Evolutionary conservation across 768 basidiomycete genomes (phyloP).

Genomic region (Serendipita vermifera): DNA sequence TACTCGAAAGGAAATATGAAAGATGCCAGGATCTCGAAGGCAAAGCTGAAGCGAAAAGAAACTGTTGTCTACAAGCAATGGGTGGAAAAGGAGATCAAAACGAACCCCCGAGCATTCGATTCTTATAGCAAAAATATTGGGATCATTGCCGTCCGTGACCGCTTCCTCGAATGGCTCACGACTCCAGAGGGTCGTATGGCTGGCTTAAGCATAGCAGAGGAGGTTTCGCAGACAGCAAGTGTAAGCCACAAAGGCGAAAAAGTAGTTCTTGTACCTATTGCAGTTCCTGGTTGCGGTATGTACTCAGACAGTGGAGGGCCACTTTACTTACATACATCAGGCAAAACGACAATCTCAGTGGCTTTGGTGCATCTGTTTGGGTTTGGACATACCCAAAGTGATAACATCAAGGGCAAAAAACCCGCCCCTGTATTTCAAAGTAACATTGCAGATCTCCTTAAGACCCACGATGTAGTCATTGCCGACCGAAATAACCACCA

Average conservation of each 20-base stretch:
- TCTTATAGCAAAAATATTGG: constrained; percentile 60
- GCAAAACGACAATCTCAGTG: constrained; percentile 77
- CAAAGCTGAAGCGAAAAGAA: constrained; percentile 63
- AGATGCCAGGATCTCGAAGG: constrained; percentile 37
- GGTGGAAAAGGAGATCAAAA: constrained; percentile 64
- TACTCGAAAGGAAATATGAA: constrained; percentile 24
- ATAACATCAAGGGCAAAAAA: constrained; percentile 73
- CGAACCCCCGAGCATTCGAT: constrained; percentile 45
- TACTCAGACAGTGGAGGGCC: constrained; percentile 14
- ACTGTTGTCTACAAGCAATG: constrained; percentile 69
- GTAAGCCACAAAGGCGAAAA: constrained; percentile 27
- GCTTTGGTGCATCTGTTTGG: constrained; percentile 68
- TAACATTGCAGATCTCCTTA: constrained; percentile 53
- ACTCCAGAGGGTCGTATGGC: constrained; percentile 33
- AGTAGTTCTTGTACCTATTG: constrained; percentile 77
- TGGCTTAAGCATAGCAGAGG: constrained; percentile 19
- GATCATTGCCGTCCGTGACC: constrained; percentile 70
- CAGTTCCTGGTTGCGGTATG: constrained; percentile 87
- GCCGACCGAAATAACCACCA: constrained; percentile 96
- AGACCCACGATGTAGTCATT: constrained; percentile 62
- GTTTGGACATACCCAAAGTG: constrained; percentile 88
- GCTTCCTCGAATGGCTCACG: constrained; percentile 58
- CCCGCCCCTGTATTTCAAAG: constrained; percentile 53
- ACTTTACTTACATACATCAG: constrained; percentile 27
- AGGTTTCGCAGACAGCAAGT: constrained; percentile 13